Conservation (phyloP, 202 grass and related monocot genomes). For the Cymbopogon flexuosus region DNA sequence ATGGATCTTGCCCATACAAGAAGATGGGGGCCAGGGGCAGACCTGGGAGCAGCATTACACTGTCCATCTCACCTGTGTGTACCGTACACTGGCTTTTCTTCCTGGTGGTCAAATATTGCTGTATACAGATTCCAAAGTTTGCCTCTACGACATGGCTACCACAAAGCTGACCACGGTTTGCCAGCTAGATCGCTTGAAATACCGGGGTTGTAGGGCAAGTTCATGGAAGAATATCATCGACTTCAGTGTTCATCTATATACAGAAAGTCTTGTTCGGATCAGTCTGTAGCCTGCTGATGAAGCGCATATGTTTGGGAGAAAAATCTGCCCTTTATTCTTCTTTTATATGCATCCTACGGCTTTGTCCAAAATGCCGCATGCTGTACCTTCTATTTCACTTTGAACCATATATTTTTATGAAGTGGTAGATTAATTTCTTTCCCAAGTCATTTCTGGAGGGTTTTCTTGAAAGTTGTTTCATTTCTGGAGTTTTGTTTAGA, state of each 20-base stretch:
- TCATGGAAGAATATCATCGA: not conserved
- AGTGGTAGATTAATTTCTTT: not conserved
- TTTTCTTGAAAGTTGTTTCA: not conserved
- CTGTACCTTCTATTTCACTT: not conserved
- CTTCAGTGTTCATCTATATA: not conserved
- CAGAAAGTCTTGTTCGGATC: not conserved
- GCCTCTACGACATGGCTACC: not conserved
- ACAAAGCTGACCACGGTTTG: not conserved
- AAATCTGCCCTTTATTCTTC: not conserved
- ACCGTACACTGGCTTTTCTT: not conserved
- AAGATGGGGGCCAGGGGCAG: not conserved
- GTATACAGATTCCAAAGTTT: not conserved
- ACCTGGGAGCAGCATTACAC: not conserved
- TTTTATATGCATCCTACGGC: not conserved
- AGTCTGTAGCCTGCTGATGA: not conserved
- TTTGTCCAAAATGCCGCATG: not conserved
- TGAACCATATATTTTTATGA: not conserved
- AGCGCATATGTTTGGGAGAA: not conserved
- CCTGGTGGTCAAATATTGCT: not conserved
- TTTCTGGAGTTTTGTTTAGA: not conserved
- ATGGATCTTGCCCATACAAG: not conserved
- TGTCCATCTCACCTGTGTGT: not conserved
- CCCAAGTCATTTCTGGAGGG: not conserved
- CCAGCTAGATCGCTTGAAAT: not conserved
- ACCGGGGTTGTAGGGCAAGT: not conserved